phyloP scores from a whole-genome alignment of 192 early-diverging fungal genomes.

The Phycomyces blakesleeanus region DNA sequence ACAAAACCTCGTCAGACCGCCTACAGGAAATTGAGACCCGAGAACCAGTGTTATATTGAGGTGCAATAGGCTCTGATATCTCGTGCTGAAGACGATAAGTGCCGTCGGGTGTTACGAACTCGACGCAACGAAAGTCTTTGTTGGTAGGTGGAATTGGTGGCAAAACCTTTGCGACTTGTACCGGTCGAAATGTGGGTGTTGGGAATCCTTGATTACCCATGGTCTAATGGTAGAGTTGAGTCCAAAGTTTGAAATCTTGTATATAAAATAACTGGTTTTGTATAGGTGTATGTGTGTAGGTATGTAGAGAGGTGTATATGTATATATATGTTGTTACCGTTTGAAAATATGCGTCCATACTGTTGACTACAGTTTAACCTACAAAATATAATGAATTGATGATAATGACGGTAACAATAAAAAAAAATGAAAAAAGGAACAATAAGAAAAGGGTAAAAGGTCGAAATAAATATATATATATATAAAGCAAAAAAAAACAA shows the following conservation, averaged over 20 bases:
- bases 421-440: neutral
- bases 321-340: neutral
- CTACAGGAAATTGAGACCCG: neutral
- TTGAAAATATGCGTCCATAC: neutral
- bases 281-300: too few species aligned
- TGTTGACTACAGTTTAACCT: neutral
- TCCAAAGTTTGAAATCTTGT: too few species aligned
- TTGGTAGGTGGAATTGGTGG: conserved; percentile 4
- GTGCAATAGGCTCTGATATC: neutral
- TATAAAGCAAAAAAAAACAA: neutral
- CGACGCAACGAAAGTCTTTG: neutral
- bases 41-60: conserved; percentile 8
- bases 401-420: neutral
- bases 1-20: neutral
- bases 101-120: neutral
- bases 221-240: neutral
- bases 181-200: neutral
- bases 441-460: too few species aligned
- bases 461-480: neutral
- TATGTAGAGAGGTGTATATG: too few species aligned
- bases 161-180: neutral
- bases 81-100: neutral
- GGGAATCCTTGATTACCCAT: neutral
- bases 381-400: neutral
- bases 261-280: too few species aligned